A percentile compares a stretch with the other conserved stretches of the same genome.
phyloP scores from a whole-genome alignment of 345 rosid genomes.

The Aegle marmelos region DNA sequence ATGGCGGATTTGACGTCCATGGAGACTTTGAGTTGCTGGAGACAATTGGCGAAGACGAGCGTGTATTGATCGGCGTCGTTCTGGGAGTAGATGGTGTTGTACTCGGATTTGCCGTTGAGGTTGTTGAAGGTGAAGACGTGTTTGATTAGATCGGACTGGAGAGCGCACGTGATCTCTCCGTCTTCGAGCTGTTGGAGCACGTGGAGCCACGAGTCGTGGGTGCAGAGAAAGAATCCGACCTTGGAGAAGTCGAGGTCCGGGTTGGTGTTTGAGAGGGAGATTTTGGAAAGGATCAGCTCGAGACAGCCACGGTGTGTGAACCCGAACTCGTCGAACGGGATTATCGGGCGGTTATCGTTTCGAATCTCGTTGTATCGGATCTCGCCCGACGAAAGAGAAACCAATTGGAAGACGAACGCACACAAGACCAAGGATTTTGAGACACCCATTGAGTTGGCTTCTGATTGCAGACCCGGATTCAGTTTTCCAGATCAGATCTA shows the following conservation, averaged over 20 bases:
- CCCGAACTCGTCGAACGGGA: slow-evolving; percentile 85
- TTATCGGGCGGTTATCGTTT: slow-evolving; percentile 61
- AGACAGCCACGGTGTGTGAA: slow-evolving; percentile 84
- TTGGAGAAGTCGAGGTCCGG: slow-evolving; percentile 64
- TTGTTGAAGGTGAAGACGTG: slow-evolving; percentile 59
- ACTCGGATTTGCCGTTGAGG: slow-evolving; percentile 30
- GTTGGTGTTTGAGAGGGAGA: slow-evolving; percentile 45
- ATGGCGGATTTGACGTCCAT: slow-evolving; percentile 82
- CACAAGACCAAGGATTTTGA: slow-evolving; percentile 1
- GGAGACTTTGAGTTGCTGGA: slow-evolving; percentile 54
- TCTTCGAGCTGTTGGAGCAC: slow-evolving; percentile 78
- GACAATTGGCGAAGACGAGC: slow-evolving; percentile 83
- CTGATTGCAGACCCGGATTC: not conserved
- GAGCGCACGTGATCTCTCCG: slow-evolving; percentile 69
- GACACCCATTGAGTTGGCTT: slow-evolving; percentile 39
- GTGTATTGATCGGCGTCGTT: slow-evolving; percentile 76
- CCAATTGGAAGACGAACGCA: slow-evolving; percentile 16
- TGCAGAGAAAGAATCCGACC: slow-evolving; percentile 94
- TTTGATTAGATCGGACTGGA: slow-evolving; percentile 62
- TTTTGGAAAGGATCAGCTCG: slow-evolving; percentile 62
- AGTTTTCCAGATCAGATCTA: too few species aligned
- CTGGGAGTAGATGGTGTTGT: slow-evolving; percentile 20
- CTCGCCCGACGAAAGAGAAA: slow-evolving; percentile 49
- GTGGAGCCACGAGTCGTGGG: slow-evolving; percentile 75
- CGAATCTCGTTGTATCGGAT: slow-evolving; percentile 73